Evolutionary conservation across 208 protist species (phyloP).

Genomic region (Leishmania arabica): DNA sequence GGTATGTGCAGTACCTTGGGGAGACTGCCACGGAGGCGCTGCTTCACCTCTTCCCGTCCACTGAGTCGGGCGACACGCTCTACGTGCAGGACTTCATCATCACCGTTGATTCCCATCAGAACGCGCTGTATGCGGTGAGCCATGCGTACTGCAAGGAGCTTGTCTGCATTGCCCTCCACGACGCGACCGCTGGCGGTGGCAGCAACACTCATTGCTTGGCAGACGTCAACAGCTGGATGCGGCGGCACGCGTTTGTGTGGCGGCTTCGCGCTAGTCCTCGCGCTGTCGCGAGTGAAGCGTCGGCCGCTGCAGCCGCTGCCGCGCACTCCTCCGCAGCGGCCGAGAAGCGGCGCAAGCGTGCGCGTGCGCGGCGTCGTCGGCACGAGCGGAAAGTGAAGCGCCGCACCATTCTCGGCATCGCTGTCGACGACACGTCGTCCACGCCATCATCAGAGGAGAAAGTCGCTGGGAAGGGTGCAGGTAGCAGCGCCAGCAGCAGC

Average conservation of each 20-base stretch:
- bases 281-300: neutral
- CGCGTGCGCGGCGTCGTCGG: neutral
- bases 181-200: conserved; percentile 11
- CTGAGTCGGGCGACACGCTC: conserved; percentile 23
- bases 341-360: conserved; percentile 20
- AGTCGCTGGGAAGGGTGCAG: neutral
- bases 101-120: conserved; percentile 69
- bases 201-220: conserved; percentile 58
- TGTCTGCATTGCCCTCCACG: conserved; percentile 76
- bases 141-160: conserved; percentile 85
- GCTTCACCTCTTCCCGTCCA: conserved; percentile 24
- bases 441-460: neutral
- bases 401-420: conserved; percentile 12
- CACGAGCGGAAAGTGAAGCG: conserved; percentile 15
- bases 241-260: conserved; percentile 31
- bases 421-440: neutral
- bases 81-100: conserved; percentile 88
- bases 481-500: conserved; percentile 12
- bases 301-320: neutral
- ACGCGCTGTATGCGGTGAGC: conserved; percentile 67
- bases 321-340: conserved; percentile 2
- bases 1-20: conserved; percentile 23
- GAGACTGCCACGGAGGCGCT: conserved; percentile 25
- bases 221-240: conserved; percentile 60
- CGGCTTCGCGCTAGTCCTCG: conserved; percentile 15